Base-by-base conservation (phyloP, 2,329 filamentous ascomycete species). In the Pseudogymnoascus sp. region DNA sequence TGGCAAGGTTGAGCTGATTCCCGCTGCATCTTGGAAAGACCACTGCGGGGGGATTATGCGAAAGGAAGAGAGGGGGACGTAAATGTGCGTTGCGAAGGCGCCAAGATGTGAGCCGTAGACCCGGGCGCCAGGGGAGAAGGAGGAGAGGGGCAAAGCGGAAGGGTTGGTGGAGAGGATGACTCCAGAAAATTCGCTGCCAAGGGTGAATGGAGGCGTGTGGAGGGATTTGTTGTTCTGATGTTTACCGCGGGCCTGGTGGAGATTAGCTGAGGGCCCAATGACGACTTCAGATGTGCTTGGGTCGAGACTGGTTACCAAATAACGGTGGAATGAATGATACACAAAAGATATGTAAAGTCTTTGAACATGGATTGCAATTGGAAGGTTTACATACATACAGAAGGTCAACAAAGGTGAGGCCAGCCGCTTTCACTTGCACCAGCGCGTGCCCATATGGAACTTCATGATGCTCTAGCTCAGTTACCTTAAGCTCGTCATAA, bases 151-250 rank as follows among this genome's bases (percentile, higher is more conserved):
- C 0, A 78, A 75, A 0, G 76, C 68, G 2, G 71, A 71, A 25
- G 77, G 63, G 0, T 86, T 73, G 2, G 77, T 72, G 2, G 71
- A 71, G 34, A 77, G 63, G 1, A 86, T 73, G 2, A 77, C 72
- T n/a, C 82, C 83, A 1, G 81, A 74, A 66, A 85, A 86, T 67
- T 86, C 82, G n/a, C 80, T 79, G 11, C 83, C 83, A 0, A 85
- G 75, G 1, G 76, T 77, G 70, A 86, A 86, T 0, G 82, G 82
- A 1, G 82, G 83, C 32, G 73, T 74, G 37, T 82, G 76, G 60
- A 82, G 77, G n/a, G 75, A 76, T 30, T 73, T 75, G 67, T 84
- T 85, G 68, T 85, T 86, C 66, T 86, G 82, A 66, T 86, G 83
- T 64, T 79, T 77, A 6, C 82, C 83, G 67, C 76, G 76, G 2